These are phyloP conservation scores for sunflower (Helianthus annuus) DNA, from an alignment of 129 eudicot genomes.

Conservation along the genomic window HanXRQr2.0-SUNRISE NC_035444.2:5230845-5231344, in stretches of 20 bases:
- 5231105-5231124: too few species aligned
- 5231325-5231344: constrained; percentile 64
- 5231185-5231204: background rate
- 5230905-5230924: constrained; percentile 4
- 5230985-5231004: background rate
- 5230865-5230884: too few species aligned
- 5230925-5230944: background rate
- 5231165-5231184: too few species aligned
- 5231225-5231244: constrained; percentile 17
- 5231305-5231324: constrained; percentile 77
- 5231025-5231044: too few species aligned
- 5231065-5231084: too few species aligned
- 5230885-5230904: background rate
- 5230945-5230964: too few species aligned
- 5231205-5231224: constrained; percentile 7
- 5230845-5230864: background rate
- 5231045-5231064: too few species aligned
- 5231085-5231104: too few species aligned
- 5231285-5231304: constrained; percentile 64
- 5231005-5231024: background rate
- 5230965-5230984: too few species aligned
- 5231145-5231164: too few species aligned
- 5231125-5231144: too few species aligned
- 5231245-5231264: constrained; percentile 37
- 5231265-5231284: constrained; percentile 66